A percentile compares a stretch with the other conserved stretches of the same genome.
phyloP scores from a whole-genome alignment of 768 basidiomycete species.

The Pleurotus tuoliensis region DNA sequence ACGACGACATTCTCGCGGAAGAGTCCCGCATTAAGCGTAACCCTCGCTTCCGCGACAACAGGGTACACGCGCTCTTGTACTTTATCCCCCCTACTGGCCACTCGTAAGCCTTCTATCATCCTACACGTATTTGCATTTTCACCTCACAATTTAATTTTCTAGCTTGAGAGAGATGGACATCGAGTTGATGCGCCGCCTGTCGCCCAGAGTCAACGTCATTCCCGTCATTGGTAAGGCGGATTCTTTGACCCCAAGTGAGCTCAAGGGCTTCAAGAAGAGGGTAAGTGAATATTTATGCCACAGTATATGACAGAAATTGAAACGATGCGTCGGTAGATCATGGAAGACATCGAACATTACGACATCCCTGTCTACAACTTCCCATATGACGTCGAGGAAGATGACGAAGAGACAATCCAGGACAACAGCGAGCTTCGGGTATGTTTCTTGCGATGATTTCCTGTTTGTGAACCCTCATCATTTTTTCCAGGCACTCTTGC shows the following conservation, averaged over 20 bases:
- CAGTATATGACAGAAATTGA: not conserved
- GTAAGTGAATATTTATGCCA: constrained; percentile 31
- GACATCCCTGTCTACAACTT: constrained; percentile 99
- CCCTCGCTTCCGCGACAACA: constrained; percentile 97
- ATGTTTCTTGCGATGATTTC: constrained; percentile 19
- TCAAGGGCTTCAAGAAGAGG: constrained; percentile 94
- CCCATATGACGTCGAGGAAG: constrained; percentile 98
- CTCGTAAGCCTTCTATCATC: constrained; percentile 53
- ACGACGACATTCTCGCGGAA: constrained; percentile 97
- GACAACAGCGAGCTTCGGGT: constrained; percentile 96
- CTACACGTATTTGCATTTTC: not conserved
- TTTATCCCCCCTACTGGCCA: constrained; percentile 99
- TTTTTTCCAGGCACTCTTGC: constrained; percentile 71
- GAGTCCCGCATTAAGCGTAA: constrained; percentile 99
- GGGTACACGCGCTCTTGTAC: constrained; percentile 93
- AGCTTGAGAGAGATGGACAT: constrained; percentile 98
- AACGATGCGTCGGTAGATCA: constrained; percentile 54
- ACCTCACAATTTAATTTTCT: constrained; percentile 5
- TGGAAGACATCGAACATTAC: constrained; percentile 99
- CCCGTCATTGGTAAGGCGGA: constrained; percentile 98
- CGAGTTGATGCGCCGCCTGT: constrained; percentile 96
- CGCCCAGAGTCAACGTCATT: constrained; percentile 97
- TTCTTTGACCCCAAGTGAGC: constrained; percentile 87
- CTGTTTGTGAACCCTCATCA: constrained; percentile 6
- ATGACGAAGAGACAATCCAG: constrained; percentile 97